Evolutionary conservation across 768 basidiomycete genomes (phyloP).

Genomic region (Hericium coralloides): DNA sequence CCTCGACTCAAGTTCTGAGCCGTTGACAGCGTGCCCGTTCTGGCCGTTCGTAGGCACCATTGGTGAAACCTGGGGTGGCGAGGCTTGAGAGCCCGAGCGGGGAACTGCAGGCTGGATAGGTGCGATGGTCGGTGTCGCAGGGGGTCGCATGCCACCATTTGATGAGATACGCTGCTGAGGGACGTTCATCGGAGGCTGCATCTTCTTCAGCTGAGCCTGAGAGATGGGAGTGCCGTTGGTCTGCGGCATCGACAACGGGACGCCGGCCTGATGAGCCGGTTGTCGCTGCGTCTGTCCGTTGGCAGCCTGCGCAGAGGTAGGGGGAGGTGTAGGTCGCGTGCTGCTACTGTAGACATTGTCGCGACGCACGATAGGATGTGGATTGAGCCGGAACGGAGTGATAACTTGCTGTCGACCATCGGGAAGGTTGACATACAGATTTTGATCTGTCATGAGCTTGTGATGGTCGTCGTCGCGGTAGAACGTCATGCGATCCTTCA

Average conservation of each 20-base stretch:
- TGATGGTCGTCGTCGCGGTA: slow-evolving; percentile 13
- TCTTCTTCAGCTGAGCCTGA: slow-evolving; percentile 51
- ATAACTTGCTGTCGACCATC: slow-evolving; percentile 9
- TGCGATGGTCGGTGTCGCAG: slow-evolving; percentile 29
- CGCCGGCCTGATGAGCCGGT: neutral
- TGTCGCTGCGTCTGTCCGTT: neutral
- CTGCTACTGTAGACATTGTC: slow-evolving; percentile 9
- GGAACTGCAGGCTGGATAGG: slow-evolving; percentile 19
- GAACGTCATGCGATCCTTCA: slow-evolving; percentile 24
- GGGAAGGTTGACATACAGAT: slow-evolving; percentile 5
- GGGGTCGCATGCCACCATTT: slow-evolving; percentile 45
- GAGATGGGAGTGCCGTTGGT: slow-evolving; percentile 47
- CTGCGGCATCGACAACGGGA: slow-evolving; percentile 1
- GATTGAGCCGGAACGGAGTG: slow-evolving; percentile 9
- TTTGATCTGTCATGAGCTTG: slow-evolving; percentile 12
- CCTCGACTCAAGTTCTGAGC: slow-evolving; percentile 13
- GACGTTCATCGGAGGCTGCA: slow-evolving; percentile 40
- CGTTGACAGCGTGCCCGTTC: slow-evolving; percentile 6
- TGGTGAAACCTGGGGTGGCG: neutral
- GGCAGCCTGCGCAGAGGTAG: slow-evolving; percentile 9
- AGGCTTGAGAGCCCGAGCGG: slow-evolving; percentile 15
- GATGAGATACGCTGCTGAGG: slow-evolving; percentile 58
- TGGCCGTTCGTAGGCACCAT: slow-evolving; percentile 3
- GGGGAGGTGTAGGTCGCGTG: slow-evolving; percentile 10
- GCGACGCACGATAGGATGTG: slow-evolving; percentile 9